phyloP scores from a whole-genome alignment of 106 monocot genomes.

The Xerophyta viscosa region DNA sequence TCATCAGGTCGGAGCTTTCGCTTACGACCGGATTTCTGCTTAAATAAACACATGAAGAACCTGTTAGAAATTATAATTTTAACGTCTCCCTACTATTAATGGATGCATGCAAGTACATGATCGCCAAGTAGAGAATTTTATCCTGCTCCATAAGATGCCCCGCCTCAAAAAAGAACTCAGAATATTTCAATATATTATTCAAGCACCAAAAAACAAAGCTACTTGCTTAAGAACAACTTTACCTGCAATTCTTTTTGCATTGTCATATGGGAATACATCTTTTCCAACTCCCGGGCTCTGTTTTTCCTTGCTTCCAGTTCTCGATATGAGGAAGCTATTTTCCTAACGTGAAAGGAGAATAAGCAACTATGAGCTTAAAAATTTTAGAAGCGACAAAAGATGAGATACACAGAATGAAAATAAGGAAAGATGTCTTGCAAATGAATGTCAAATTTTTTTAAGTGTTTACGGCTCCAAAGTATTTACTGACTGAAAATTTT shows the following conservation, averaged over 20 bases:
- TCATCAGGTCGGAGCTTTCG: constrained; percentile 80
- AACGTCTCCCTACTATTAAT: too few species aligned
- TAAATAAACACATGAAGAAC: constrained; percentile 4
- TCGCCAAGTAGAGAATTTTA: background rate
- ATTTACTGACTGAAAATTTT: too few species aligned
- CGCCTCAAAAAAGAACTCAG: background rate
- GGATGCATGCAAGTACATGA: too few species aligned
- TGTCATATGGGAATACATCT: constrained; percentile 73
- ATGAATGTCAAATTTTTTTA: too few species aligned
- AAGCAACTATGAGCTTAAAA: background rate
- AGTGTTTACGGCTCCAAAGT: too few species aligned
- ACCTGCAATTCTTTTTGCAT: constrained; percentile 88
- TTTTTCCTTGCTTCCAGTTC: constrained; percentile 67
- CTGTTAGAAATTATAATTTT: too few species aligned
- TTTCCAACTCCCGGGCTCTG: constrained; percentile 61
- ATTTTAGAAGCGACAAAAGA: background rate
- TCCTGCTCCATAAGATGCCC: background rate
- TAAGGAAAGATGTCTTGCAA: background rate
- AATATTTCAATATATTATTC: background rate
- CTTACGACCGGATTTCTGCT: constrained; percentile 78
- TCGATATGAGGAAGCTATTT: constrained; percentile 65
- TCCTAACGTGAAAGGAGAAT: constrained; percentile 29
- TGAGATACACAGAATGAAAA: background rate
- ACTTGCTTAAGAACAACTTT: background rate
- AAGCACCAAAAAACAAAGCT: background rate